Percentiles rank a stretch among this genome's conserved stretches.
Evolutionary conservation across 2,329 filamentous ascomycete genomes (phyloP).

Genomic region (Penicillium crustosum): DNA sequence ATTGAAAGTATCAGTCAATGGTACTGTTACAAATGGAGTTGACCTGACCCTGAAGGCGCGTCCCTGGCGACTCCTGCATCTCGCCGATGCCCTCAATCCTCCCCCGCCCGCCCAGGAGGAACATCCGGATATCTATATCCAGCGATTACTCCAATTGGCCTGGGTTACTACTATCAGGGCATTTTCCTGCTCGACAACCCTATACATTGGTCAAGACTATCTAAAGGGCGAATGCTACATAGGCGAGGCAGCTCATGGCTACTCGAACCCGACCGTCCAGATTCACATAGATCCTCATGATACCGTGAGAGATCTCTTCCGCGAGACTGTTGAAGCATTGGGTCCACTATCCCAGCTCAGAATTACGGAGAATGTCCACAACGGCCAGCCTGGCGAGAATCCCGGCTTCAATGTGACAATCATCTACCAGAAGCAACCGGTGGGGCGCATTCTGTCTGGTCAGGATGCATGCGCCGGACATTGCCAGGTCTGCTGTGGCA

Average conservation of each 20-base stretch:
- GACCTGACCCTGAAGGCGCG: background rate
- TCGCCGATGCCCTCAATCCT: conserved; percentile 7
- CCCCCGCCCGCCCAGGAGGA: background rate
- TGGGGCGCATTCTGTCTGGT: background rate
- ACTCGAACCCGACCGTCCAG: background rate
- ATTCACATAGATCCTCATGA: conserved; percentile 16
- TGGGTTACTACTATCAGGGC: conserved; percentile 9
- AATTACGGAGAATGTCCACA: background rate
- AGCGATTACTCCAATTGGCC: conserved; percentile 16
- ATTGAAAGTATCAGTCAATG: background rate
- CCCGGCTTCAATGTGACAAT: conserved; percentile 2
- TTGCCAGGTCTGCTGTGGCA: conserved; percentile 7
- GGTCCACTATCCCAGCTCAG: background rate
- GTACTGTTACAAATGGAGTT: background rate
- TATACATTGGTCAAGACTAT: conserved; percentile 15
- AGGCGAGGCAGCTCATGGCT: background rate
- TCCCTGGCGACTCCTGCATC: conserved; percentile 6
- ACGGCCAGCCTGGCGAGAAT: background rate
- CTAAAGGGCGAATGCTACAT: conserved; percentile 10
- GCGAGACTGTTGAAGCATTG: background rate
- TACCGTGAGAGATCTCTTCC: conserved; percentile 5
- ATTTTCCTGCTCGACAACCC: conserved; percentile 10
- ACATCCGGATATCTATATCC: conserved; percentile 13
- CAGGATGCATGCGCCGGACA: background rate
- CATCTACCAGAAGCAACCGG: conserved; percentile 8